Evolutionary conservation across 192 early-diverging fungal genomes (phyloP).

Genomic region (Coemansia sp.): DNA sequence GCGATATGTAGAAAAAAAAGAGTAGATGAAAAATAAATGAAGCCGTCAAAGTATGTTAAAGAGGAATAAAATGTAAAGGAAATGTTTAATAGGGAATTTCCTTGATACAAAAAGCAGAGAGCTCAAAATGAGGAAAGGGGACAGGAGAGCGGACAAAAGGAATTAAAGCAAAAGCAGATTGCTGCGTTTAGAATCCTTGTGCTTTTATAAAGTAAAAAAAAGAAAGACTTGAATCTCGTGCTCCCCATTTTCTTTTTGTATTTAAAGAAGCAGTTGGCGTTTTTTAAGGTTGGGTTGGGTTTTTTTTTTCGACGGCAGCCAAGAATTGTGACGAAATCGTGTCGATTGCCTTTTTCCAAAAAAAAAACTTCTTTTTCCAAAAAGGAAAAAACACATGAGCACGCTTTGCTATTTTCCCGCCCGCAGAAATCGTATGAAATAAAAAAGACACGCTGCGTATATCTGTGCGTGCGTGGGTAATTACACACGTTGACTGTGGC

Average conservation of each 20-base stretch:
- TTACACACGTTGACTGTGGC: conserved; percentile 4
- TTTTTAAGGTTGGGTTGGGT: too few species aligned
- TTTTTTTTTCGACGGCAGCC: too few species aligned
- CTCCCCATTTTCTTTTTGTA: too few species aligned
- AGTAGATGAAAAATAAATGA: conserved; percentile 5
- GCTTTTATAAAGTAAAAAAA: neutral
- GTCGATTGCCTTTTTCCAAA: too few species aligned
- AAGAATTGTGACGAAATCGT: too few species aligned
- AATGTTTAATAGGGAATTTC: neutral
- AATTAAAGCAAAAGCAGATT: neutral
- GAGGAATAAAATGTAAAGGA: neutral
- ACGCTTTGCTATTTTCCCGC: neutral
- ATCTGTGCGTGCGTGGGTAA: neutral
- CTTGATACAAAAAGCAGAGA: neutral
- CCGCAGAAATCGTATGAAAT: neutral
- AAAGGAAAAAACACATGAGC: neutral
- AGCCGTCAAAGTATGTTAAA: neutral
- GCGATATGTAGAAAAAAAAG: neutral
- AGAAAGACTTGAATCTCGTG: neutral
- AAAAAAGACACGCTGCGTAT: neutral
- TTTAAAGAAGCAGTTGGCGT: too few species aligned
- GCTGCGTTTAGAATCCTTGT: neutral
- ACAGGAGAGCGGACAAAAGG: conserved; percentile 3
- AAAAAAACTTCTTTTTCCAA: too few species aligned
- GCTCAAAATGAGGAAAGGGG: neutral